These are phyloP conservation scores for Penicillium sp. DNA, from an alignment of 2,329 filamentous ascomycete genomes.

Conservation along the genomic window DNA sequence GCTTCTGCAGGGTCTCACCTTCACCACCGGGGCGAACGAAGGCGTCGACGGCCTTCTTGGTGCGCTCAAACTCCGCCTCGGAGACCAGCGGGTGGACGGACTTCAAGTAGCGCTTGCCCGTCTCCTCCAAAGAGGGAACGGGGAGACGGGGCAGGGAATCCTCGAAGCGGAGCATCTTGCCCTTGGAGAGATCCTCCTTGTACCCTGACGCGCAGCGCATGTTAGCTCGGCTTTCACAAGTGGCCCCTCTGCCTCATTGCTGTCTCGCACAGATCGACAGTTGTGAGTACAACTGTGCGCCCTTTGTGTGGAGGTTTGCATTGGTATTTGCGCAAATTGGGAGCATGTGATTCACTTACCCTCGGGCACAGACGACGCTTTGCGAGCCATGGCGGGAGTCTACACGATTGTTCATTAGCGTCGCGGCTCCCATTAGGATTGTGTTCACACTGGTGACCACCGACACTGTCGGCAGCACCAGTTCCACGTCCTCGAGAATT, in stretches of 20 bases:
- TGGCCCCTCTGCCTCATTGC: not conserved
- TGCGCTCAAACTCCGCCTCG: constrained; percentile 53
- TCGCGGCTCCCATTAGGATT: no score
- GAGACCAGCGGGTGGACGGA: constrained; percentile 60
- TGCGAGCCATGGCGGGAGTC: constrained; percentile 38
- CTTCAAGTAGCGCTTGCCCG: constrained; percentile 58
- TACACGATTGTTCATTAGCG: constrained; percentile 13
- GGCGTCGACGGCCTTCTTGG: constrained; percentile 75
- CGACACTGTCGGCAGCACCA: no score
- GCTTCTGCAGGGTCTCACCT: constrained; percentile 79
- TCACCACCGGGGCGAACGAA: constrained; percentile 83
- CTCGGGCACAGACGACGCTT: constrained; percentile 42
- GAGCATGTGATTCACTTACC: constrained; percentile 32
- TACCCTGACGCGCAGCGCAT: constrained; percentile 45
- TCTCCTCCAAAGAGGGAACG: constrained; percentile 60
- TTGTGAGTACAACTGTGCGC: no score
- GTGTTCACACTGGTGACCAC: no score
- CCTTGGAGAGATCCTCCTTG: constrained; percentile 58
- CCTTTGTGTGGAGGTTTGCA: not conserved
- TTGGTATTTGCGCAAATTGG: not conserved
- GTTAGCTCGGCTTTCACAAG: not conserved
- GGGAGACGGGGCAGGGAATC: constrained; percentile 59
- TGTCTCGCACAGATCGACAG: not conserved
- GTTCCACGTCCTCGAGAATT: no score
- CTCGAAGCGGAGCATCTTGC: constrained; percentile 61